Percentiles rank a stretch among this genome's conserved stretches.
These are phyloP conservation scores for Cyclanthera cordifolia DNA, from an alignment of 306 rosid species.

Conservation along the genomic window DNA sequence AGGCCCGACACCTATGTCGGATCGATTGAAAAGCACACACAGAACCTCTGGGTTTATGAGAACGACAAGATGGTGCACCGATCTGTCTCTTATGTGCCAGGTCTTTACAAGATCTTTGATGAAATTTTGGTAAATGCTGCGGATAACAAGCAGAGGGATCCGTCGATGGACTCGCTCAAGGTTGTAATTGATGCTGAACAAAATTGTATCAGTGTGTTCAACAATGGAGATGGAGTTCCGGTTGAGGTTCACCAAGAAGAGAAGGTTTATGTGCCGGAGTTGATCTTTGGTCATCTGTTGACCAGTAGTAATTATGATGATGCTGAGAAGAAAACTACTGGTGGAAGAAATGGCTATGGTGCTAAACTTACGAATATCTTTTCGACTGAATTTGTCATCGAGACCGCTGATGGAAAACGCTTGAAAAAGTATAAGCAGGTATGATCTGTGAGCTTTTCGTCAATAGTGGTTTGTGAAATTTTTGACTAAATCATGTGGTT, in stretches of 20 bases:
- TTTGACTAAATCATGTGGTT: neutral
- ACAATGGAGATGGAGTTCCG: constrained; percentile 85
- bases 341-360: constrained; percentile 92
- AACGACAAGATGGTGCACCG: constrained; percentile 61
- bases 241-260: constrained; percentile 92
- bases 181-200: constrained; percentile 50
- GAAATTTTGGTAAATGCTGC: constrained; percentile 96
- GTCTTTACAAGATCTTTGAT: constrained; percentile 88
- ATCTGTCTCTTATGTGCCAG: constrained; percentile 60
- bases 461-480: too few relatives aligned
- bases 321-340: constrained; percentile 73
- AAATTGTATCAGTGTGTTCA: constrained; percentile 44
- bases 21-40: constrained; percentile 79
- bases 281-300: constrained; percentile 77
- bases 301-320: constrained; percentile 92
- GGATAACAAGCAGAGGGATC: constrained; percentile 87
- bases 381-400: constrained; percentile 73
- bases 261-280: constrained; percentile 81
- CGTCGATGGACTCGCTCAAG: constrained; percentile 56
- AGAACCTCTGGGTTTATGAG: constrained; percentile 72
- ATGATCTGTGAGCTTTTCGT: neutral
- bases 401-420: constrained; percentile 84
- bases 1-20: constrained; percentile 94
- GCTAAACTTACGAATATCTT: constrained; percentile 92
- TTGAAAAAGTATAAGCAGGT: constrained; percentile 95